Evolutionary conservation across 306 rosid genomes (phyloP).

Genomic region (Vicia sativa): DNA sequence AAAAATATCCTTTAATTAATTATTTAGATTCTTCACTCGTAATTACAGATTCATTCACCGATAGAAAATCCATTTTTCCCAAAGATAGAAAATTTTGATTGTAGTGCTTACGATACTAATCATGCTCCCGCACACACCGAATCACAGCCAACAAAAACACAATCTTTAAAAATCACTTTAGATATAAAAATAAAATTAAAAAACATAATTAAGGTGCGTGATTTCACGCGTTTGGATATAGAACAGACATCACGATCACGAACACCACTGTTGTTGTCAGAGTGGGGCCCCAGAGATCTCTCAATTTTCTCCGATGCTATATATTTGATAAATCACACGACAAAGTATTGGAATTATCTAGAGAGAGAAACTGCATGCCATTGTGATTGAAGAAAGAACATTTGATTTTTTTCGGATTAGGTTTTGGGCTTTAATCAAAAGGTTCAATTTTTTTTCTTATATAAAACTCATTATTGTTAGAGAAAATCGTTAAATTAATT

Average conservation of each 20-base stretch:
- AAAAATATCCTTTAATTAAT: slow-evolving; percentile 23
- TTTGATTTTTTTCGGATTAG: background rate
- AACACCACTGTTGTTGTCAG: background rate
- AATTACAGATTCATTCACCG: background rate
- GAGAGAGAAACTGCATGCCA: background rate
- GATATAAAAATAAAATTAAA: no score
- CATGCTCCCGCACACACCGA: background rate
- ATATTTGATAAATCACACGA: background rate
- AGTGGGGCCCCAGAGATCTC: background rate
- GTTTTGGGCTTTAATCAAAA: background rate
- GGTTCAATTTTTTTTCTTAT: background rate
- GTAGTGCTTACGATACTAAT: background rate
- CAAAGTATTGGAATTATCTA: background rate
- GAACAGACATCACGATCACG: background rate
- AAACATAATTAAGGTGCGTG: background rate
- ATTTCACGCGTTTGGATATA: background rate
- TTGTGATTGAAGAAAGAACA: background rate
- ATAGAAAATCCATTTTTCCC: no score
- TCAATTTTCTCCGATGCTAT: background rate
- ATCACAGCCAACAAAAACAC: background rate
- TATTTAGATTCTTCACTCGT: slow-evolving; percentile 20
- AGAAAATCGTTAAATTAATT: no score
- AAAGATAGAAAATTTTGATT: no score
- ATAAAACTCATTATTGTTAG: background rate
- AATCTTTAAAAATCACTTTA: no score